phyloP scores from a whole-genome alignment of 2,329 filamentous ascomycete genomes.

The Plectosphaerella sp. region DNA sequence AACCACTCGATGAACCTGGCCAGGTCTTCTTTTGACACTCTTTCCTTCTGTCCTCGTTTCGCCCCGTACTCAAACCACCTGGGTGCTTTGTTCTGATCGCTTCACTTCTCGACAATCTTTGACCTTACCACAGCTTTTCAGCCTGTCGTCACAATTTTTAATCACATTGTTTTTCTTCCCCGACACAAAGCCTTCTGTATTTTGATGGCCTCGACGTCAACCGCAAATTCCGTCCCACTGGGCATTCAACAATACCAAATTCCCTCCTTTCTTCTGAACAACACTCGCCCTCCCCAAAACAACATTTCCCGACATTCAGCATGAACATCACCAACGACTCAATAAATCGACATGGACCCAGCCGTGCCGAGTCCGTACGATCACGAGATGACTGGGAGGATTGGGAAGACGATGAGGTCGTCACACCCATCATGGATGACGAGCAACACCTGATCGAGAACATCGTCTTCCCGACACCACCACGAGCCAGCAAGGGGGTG shows the following conservation, averaged over 20 bases:
- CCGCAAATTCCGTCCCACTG: too few species aligned
- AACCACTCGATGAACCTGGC: too few species aligned
- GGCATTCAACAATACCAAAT: too few species aligned
- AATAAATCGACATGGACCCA: not conserved
- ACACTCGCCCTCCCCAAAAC: too few species aligned
- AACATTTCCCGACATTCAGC: too few species aligned
- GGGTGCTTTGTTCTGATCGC: not conserved
- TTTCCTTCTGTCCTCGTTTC: not conserved
- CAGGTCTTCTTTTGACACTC: not conserved
- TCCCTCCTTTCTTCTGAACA: too few species aligned
- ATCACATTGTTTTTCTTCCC: not conserved
- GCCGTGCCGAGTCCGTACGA: not conserved
- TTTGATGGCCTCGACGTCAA: too few species aligned
- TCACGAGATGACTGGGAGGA: conserved; percentile 45
- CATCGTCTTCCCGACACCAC: conserved; percentile 8
- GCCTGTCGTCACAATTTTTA: not conserved
- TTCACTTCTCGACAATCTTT: not conserved
- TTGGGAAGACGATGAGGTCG: conserved; percentile 45
- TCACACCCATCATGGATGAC: conserved; percentile 33
- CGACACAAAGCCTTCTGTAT: too few species aligned
- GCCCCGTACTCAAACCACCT: not conserved
- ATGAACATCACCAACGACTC: too few species aligned
- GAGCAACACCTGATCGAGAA: conserved; percentile 26
- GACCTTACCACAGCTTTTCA: not conserved
- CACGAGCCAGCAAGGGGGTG: conserved; percentile 5